Base-by-base conservation (phyloP, 257 asterid genomes). In the Knoxia roxburghii region DNA sequence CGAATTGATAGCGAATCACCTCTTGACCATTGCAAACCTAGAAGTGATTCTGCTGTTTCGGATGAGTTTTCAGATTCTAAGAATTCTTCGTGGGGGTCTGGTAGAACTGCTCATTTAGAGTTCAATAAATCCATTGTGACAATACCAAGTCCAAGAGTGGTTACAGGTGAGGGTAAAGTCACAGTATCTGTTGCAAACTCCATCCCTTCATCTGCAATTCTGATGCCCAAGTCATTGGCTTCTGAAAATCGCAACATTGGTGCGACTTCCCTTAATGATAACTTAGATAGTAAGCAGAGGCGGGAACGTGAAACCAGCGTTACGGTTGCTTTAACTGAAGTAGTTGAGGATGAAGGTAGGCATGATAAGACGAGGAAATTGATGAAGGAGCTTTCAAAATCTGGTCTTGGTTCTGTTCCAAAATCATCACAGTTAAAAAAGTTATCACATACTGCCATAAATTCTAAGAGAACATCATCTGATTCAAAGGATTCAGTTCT, bases 341-440 rank as follows among this genome's bases (percentile, higher is more conserved):
- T 65, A 24, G 80, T 65, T 68, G 81, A 76, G 84, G 87, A 59
- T 76, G 95, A 79, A 52, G 87, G 77, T 52, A 82, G 80, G 73
- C 70, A 75, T 77, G 89, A 75, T 66, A 94, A 77, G 73, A 76
- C 80, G 33, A 88, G 79, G 84, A 88, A 88, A 71, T 62, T 78
- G 61, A 69, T 72, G 27, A 88, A 83, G 85, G 96, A 90, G 75
- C 68, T 80, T 66, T 71, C 92, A 30, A 85, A 87, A 77, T 71
- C 78, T 7, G 59, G 78, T 24, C 46, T 75, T 46, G 75, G 73
- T 73, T 68, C 83, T 62, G 71, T 69, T 27, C 62, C 87, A 39
- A 85, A 82, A 82, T 52, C 73, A 26, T 70, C 84, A 65, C 85
- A 83, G 71, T 72, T 82, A 59, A 73, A 79, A 67, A 85, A 81